Base-by-base conservation (phyloP, 2,329 filamentous ascomycete species). In the Aspergillus puulaauensis region DNA sequence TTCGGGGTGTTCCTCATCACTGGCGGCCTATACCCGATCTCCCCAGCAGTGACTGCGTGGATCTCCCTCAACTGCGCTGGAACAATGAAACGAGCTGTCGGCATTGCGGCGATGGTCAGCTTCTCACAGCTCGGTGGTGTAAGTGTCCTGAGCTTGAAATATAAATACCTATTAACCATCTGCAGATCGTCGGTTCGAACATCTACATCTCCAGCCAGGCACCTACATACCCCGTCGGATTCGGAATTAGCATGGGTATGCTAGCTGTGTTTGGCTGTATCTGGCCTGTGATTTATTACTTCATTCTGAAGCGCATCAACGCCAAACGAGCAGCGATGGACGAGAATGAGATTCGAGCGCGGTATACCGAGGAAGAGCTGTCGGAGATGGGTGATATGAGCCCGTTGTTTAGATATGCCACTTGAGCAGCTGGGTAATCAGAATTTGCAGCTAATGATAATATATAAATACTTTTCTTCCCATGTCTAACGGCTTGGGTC, bases 1-100 rank as follows among this genome's bases (percentile, higher is more conserved):
- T 79, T 80, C 49, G 77, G 73, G 1, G 73, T 81, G 31, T 77
- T 75, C 40, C 63, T 82, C 4, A 75, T 78, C 0, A 79, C 71
- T 31, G 69, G 76, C 9, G 75, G 77, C 24, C 74, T 78, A 66
- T 79, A 79, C 48, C 77, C 77, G 0, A 77, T 78, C 45, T 70
- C 75, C 1, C 76, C 77, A 0, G 76, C 70, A 2, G 72, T 72
- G 21, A 77, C 75, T 35, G 71, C 76, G 0, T 80, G 78, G 77
- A 39, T 49, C 8, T 49, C 46, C 3, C 46, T 49, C 12, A 49
- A 49, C 31, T 49, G 46, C 17, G 46, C 46, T 1, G 46, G 46
- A 6, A 49, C 46, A 76, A 73, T 37, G 70, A 79, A 77, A 48
- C 70, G 78, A 21, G 76, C 76, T 5, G 73, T 79, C 45, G 73